These are phyloP conservation scores for Barnettozyma salicaria DNA, from an alignment of 805 yeast species.

Conservation along the genomic window DNA sequence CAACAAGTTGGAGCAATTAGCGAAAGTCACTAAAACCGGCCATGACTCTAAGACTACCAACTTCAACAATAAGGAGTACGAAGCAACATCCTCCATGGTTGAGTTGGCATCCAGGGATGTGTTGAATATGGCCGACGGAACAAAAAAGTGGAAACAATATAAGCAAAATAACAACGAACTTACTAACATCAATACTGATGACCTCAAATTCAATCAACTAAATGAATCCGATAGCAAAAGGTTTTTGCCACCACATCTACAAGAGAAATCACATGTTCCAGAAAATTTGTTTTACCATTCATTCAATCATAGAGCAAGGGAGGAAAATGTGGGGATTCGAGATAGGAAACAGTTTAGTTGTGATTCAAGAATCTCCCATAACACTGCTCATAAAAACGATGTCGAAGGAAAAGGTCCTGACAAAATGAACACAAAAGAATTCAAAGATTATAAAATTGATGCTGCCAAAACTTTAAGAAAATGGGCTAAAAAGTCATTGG, in stretches of 20 bases:
- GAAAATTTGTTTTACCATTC: conserved; percentile 37
- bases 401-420: conserved; percentile 76
- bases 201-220: conserved; percentile 21
- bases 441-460: conserved; percentile 43
- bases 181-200: conserved; percentile 19
- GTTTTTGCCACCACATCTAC: conserved; percentile 20
- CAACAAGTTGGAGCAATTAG: conserved; percentile 33
- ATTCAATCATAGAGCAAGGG: conserved; percentile 86
- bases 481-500: conserved; percentile 45
- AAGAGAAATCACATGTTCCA: conserved; percentile 18
- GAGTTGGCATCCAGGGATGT: conserved; percentile 71
- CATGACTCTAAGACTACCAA: conserved; percentile 38
- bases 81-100: conserved; percentile 56
- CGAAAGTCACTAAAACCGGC: conserved; percentile 24
- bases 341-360: conserved; percentile 76
- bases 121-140: conserved; percentile 44
- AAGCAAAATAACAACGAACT: conserved; percentile 5
- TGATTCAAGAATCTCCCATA: conserved; percentile 74
- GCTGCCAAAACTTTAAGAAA: conserved; percentile 50
- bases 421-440: conserved; percentile 41
- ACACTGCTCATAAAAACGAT: conserved; percentile 58
- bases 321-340: conserved; percentile 76
- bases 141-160: conserved; percentile 37
- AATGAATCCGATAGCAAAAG: conserved; percentile 22
- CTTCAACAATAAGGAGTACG: conserved; percentile 31